A percentile compares a stretch with the other conserved stretches of the same genome.
These are phyloP conservation scores for Hyphopichia pseudoburtonii DNA, from an alignment of 1,139 yeast species.

Conservation along the genomic window DNA sequence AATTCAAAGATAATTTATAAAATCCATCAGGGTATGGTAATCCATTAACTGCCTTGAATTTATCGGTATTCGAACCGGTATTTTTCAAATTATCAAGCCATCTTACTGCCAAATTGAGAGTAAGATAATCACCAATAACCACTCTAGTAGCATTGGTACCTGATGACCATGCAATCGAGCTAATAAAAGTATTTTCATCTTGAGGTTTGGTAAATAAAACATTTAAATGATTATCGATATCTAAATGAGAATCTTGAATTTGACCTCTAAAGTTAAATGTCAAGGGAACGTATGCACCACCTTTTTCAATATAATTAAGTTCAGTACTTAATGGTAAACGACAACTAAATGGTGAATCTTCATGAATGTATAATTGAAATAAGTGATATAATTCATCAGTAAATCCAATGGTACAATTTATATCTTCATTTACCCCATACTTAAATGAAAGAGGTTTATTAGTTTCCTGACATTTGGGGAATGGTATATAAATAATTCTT, in stretches of 20 bases:
- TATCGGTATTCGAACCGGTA: constrained; percentile 15
- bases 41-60: constrained; percentile 12
- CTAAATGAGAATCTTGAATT: constrained; percentile 68
- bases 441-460: constrained; percentile 53
- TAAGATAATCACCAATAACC: constrained; percentile 64
- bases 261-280: constrained; percentile 68
- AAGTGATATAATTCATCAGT: constrained; percentile 71
- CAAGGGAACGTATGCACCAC: constrained; percentile 59
- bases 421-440: constrained; percentile 53
- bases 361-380: constrained; percentile 73
- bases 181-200: constrained; percentile 42
- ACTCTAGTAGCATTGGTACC: constrained; percentile 60
- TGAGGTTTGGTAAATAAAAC: constrained; percentile 49
- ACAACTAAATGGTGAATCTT: constrained; percentile 76
- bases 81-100: constrained; percentile 48
- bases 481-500: constrained; percentile 57
- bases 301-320: constrained; percentile 40
- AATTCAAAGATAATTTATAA: constrained; percentile 36
- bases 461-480: constrained; percentile 67
- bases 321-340: constrained; percentile 54
- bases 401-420: constrained; percentile 62
- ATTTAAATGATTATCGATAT: constrained; percentile 61
- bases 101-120: constrained; percentile 56
- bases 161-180: constrained; percentile 63
- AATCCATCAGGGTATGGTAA: constrained; percentile 45